Base-by-base conservation (phyloP, 2,329 filamentous ascomycete species). In the Colletotrichum tropicicola region DNA sequence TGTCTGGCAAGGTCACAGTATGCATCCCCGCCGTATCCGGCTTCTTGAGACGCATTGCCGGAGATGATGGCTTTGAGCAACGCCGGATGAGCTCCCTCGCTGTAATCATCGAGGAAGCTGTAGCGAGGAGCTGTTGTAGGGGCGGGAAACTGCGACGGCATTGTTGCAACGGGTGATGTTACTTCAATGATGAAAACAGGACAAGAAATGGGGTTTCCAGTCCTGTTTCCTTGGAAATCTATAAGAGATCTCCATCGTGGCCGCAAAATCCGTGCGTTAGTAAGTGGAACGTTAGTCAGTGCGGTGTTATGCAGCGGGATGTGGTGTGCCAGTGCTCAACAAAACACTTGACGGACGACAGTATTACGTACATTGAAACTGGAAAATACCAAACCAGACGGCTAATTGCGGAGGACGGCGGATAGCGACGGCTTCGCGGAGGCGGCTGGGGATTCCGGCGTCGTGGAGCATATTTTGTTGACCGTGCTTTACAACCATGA, bases 31-130 rank as follows among this genome's bases (percentile, higher is more conserved):
- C 83, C 83, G 67, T 85, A 85, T 30, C 82, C 79, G 6, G 75
- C 70, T 68, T 85, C 80, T 52, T 85, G 83, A 1, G 77, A 76
- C 4, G 70, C 69, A 58, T 85, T 85, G 69, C 77, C 80, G 30
- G 74, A 70, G 15, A 83, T 69, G 2, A 85, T 73, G 9, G 82
- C 81, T 45, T 83, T 77, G 27, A 85, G 77, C 3, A 85, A 72
- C n/a, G 77, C 74, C 5, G 83, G 83, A 64, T 85, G 83, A 0
- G 82, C 83, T 35, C 83, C 83, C 63, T 85, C 82, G 70, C 81
- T 83, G 69, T 85, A 85, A 67, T 85, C 83, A 68, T 85, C 83
- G 48, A 82, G 74, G 59, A 85, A 81, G 70, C 80, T 83, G 69
- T 84, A 85, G 28, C 59, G 64, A 19, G 43, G 49, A 4, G 43